A percentile compares a stretch with the other conserved stretches of the same genome.
Evolutionary conservation across 495 filamentous ascomycete species (phyloP).

Genomic region (Trichoderma asperelloides): DNA sequence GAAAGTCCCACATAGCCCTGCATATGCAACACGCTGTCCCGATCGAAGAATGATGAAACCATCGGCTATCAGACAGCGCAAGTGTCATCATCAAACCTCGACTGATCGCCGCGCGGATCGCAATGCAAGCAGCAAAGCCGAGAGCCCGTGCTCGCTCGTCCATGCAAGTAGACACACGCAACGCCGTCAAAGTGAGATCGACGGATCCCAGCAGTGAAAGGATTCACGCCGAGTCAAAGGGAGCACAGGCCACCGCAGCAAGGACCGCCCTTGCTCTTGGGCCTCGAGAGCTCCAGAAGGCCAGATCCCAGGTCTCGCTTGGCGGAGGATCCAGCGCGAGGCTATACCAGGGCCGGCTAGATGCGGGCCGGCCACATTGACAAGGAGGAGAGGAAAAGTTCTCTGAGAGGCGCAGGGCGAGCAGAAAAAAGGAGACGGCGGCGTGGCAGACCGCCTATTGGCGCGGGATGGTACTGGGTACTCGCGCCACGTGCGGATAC

Average conservation of each 20-base stretch:
- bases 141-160: slow-evolving; percentile 1
- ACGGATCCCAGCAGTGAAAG: background rate
- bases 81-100: background rate
- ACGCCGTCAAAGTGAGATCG: background rate
- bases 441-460: background rate
- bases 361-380: background rate
- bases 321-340: background rate
- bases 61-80: background rate
- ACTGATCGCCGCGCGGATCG: slow-evolving; percentile 3
- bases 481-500: background rate
- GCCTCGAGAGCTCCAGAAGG: background rate
- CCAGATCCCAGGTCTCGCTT: background rate
- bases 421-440: background rate
- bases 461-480: background rate
- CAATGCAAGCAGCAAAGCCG: slow-evolving; percentile 5
- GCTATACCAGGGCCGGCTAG: slow-evolving; percentile 1
- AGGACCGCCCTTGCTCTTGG: background rate
- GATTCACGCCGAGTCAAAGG: slow-evolving; percentile 1
- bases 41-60: background rate
- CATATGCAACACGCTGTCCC: background rate
- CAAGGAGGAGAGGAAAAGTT: background rate
- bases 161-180: slow-evolving; percentile 5
- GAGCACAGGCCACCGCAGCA: background rate
- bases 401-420: background rate
- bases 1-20: background rate